Base-by-base conservation (phyloP, 163 green algal genomes). In the Scenedesmus sp. region DNA sequence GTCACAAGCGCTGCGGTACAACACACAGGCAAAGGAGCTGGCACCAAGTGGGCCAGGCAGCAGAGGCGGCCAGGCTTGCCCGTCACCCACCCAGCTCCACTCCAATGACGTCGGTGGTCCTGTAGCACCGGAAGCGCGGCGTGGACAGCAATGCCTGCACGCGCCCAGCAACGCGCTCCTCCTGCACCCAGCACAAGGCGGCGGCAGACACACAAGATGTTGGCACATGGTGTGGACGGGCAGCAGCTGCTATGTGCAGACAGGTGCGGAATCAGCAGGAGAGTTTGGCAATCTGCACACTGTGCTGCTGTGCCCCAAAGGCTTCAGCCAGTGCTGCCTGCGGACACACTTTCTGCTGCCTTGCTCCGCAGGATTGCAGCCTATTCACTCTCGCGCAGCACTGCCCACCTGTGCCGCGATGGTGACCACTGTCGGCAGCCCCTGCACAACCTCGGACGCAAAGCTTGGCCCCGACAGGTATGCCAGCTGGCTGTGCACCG, bases 381-480 rank as follows among this genome's bases (percentile, higher is more conserved):
- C 65, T 40, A 2, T 30, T 20, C 3, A 37, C 7, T 18, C n/a
- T n/a, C n/a, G 9, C 40, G 65, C 65, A 20, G 26, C 12, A 9
- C 72, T 76, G 44, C 85, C 72, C 82, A 89, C 91, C 85, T 87
- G 88, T 49, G 80, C 89, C 37, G 96, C 95, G 10, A 97, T 93
- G 49, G 95, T 96, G 10, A 97, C 94, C 2, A 94, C 95, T 18
- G 96, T 96, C 59, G 94, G 94, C 65, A 92, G 87, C 30, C 90
- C 94, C 56, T 72, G 37, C 33, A 93, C 94, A 33, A 98, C 97
- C 93, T 99, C 97, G 10, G 95, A 95, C 16, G 97, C 97, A 93
- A 99, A 99, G 44, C 94, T 97, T 4, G 97, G 97, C 2, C 97
- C 97, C 2, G 91, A 96, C 30, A 98, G 93, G 93, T 94, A 98